A percentile compares a stretch with the other conserved stretches of the same genome.
phyloP scores from a whole-genome alignment of 2,329 filamentous ascomycete species.

The Pyricularia pennisetigena region DNA sequence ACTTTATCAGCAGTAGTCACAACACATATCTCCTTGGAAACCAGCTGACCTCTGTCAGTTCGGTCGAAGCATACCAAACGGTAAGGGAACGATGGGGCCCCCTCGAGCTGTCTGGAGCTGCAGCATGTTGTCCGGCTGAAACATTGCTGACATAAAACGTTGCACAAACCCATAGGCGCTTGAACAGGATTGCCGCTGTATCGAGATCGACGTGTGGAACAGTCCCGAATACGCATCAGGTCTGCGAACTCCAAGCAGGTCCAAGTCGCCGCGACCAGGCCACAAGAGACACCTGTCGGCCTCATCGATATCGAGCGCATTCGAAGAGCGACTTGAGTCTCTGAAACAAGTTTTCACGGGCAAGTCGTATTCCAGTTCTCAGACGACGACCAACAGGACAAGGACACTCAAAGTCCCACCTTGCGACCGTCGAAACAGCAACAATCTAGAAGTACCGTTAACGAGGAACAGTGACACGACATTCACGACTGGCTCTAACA shows the following conservation, averaged over 20 bases:
- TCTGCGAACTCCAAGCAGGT: conserved; percentile 24
- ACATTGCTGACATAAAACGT: background rate
- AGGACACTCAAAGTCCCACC: conserved; percentile 14
- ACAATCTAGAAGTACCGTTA: conserved; percentile 9
- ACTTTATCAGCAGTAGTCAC: conserved; percentile 91
- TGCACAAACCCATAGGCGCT: conserved; percentile 44
- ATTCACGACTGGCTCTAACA: conserved; percentile 8
- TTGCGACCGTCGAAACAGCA: conserved; percentile 25
- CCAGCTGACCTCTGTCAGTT: conserved; percentile 70
- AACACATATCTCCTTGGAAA: conserved; percentile 89
- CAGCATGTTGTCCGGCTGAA: no score
- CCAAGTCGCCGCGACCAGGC: conserved; percentile 27
- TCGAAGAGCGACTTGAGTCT: conserved; percentile 29
- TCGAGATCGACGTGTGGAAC: conserved; percentile 95
- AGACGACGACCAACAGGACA: conserved; percentile 12
- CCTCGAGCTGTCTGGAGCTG: background rate
- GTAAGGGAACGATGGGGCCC: conserved; percentile 26
- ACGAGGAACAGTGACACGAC: conserved; percentile 12
- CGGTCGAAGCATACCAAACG: conserved; percentile 67
- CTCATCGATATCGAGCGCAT: conserved; percentile 16
- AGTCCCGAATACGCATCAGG: conserved; percentile 34
- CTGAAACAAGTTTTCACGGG: conserved; percentile 4
- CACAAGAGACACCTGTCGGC: conserved; percentile 38
- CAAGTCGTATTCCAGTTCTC: background rate
- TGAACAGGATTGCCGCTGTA: conserved; percentile 70